Evolutionary conservation across 306 rosid species (phyloP), one percentile per base, ranked within the genome.

Genomic region (Pyrus communis): DNA sequence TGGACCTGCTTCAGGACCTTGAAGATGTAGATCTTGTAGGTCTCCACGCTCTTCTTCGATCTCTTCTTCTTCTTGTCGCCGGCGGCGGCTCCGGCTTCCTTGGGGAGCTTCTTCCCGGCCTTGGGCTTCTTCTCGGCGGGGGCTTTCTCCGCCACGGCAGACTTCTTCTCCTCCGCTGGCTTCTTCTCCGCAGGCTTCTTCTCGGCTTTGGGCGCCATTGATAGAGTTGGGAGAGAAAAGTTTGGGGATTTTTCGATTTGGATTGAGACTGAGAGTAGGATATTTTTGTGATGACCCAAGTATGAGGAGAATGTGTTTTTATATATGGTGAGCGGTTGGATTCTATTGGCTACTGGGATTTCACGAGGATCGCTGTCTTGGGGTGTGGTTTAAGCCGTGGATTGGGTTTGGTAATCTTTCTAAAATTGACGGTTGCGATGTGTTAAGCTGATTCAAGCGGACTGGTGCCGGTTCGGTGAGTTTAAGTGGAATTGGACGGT

Each of bases 41-140:
- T 90, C 57, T 90, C 96, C 0, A 85, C 77, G 75, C 87, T 90
- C 90, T 90, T 90, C 86, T 87, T 88, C 63, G 2, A 78, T 1
- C 93, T 84, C 93, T 91, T 91, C 88, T 86, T 90, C 89, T 91
- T 91, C 88, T 91, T 91, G 69, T 88, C 96, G 1, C 86, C 87
- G 31, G 80, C 86, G 0, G 85, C 83, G 0, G 86, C 89, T 1
- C 80, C 93, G 9, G 81, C 93, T 8, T 88, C 93, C 80, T 91
- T 91, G 0, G 96, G 96, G 0, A 91, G 90, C 86, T 91, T 91
- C 90, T 91, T 91, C 1, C 96, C 96, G 2, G 91, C 93, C 86
- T 88, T 90, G 0, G 90, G 96, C 75, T 88, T 90, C 85, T 88
- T 90, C 87, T 90, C 93, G 0, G 88, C 96, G 5, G 93, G 96